Evolutionary conservation across 768 basidiomycete species (phyloP), one percentile per base, ranked within the genome.

Genomic region (Boletellus emodensis): DNA sequence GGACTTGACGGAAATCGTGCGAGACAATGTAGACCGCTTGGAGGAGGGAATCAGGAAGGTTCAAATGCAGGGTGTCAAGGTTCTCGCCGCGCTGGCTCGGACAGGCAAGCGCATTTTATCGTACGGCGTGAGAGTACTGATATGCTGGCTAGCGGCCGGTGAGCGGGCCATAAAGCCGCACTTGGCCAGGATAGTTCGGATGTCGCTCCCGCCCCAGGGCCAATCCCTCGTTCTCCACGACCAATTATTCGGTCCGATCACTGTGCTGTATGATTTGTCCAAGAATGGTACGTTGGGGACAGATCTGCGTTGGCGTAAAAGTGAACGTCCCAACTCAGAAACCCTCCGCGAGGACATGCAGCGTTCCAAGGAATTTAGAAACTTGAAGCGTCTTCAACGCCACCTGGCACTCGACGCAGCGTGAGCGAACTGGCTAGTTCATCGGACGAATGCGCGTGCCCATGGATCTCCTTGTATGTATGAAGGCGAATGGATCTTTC

Each of bases 51-150:
- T 24, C 10, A 45, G 50, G 50, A 40, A 33, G 18, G 28, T 3
- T 2, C 54, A 55, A 46, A 55, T 48, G 30, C 38, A 34, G 9
- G 50, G 50, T 5, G 39, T 55, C 2, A 38, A 39, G 4, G 49
- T 55, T 9, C 50, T 55, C 14, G 51, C 50, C 1, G 34, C 46
- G 26, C 30, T 46, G 24, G 46, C 54, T 33, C 50, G 36, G 24
- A 55, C 54, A 3, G 39, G 54, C 52, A 43, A n/a, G 40, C 3
- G 6, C 5, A 3, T 26, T 18, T 24, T 3, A 6, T 30, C 32
- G 8, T 15, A 13, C 12, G 17, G 15, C 3, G 8, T 13, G 34
- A 34, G 6, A 10, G n/a, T n/a, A 6, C 48, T 53, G 24, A 49
- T 15, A 9, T 14, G 4, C 20, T 28, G 1, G 5, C 22, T 28